Evolutionary conservation across 345 rosid genomes (phyloP).

Genomic region (Lepidium didymum): DNA sequence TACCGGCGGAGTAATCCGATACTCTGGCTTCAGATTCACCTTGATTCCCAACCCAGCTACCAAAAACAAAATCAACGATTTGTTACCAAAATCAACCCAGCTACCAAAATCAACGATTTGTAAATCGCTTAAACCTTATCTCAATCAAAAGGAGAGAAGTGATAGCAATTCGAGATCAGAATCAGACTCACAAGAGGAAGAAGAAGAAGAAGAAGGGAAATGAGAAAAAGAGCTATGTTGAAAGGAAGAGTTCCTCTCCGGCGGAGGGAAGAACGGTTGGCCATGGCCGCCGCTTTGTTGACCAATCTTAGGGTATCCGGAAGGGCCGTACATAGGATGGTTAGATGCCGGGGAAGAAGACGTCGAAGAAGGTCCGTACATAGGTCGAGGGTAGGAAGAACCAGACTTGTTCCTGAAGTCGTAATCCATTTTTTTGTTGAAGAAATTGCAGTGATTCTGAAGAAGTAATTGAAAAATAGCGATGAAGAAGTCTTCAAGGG

Average conservation of each 20-base stretch:
- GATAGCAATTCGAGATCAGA: background rate
- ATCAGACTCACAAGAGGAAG: slow-evolving; percentile 34
- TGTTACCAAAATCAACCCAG: slow-evolving; percentile 33
- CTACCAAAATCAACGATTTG: slow-evolving; percentile 30
- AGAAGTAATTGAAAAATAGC: background rate
- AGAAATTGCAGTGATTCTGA: background rate
- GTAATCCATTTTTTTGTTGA: slow-evolving; percentile 36
- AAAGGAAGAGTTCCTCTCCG: slow-evolving; percentile 37
- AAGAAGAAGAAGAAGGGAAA: slow-evolving; percentile 33
- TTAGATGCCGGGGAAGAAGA: slow-evolving; percentile 29
- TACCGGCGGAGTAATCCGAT: slow-evolving; percentile 81
- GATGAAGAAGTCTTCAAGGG: background rate
- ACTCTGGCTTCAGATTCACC: slow-evolving; percentile 69
- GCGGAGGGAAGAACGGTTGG: slow-evolving; percentile 33
- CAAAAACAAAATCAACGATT: background rate
- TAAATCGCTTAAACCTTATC: background rate
- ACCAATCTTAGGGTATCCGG: slow-evolving; percentile 63
- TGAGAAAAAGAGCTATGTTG: slow-evolving; percentile 34
- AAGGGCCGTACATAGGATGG: slow-evolving; percentile 44
- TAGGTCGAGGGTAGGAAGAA: slow-evolving; percentile 36
- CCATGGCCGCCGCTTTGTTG: slow-evolving; percentile 38
- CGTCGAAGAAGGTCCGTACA: slow-evolving; percentile 34
- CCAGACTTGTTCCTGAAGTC: slow-evolving; percentile 46
- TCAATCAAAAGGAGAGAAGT: background rate
- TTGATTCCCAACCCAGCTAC: slow-evolving; percentile 80